phyloP scores from a whole-genome alignment of 441 rosid genomes.

The Erodium texanum region DNA sequence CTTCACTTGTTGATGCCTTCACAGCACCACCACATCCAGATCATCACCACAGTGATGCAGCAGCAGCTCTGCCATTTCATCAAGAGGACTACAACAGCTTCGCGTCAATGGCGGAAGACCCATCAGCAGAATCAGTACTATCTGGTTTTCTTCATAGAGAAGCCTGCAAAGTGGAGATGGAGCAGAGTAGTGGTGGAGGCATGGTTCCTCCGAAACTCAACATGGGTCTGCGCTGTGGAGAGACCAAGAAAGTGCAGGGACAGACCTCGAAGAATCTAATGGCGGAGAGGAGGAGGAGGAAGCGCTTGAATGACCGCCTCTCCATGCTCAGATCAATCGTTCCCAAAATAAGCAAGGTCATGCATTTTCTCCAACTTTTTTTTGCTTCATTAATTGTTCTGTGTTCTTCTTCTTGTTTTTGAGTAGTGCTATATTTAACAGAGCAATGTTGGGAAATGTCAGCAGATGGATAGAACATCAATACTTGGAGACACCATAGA shows the following conservation, averaged over 20 bases:
- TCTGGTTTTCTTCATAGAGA: slow-evolving; percentile 13
- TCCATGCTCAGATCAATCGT: slow-evolving; percentile 66
- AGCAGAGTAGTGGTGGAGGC: slow-evolving; percentile 14
- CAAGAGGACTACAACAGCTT: slow-evolving; percentile 25
- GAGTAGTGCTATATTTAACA: no score
- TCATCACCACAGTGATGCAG: slow-evolving; percentile 24
- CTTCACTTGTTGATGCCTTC: slow-evolving; percentile 18
- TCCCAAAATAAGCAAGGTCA: slow-evolving; percentile 45
- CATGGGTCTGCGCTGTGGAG: slow-evolving; percentile 25
- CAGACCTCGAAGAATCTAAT: slow-evolving; percentile 95
- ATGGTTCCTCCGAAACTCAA: slow-evolving; percentile 20
- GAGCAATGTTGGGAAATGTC: not conserved
- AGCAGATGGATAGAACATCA: slow-evolving; percentile 93
- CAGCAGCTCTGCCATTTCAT: slow-evolving; percentile 23
- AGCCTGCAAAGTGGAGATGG: slow-evolving; percentile 31
- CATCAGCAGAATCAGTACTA: not conserved
- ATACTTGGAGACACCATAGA: slow-evolving; percentile 70
- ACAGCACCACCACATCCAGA: slow-evolving; percentile 7
- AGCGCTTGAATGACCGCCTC: slow-evolving; percentile 80
- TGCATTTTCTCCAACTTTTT: no score
- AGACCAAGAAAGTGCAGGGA: slow-evolving; percentile 40
- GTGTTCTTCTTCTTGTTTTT: no score
- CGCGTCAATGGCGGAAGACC: not conserved
- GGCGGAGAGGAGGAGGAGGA: slow-evolving; percentile 91
- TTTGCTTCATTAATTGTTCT: no score